Conservation (phyloP, 805 yeast species). For the Kregervanrija fluxuum region DNA sequence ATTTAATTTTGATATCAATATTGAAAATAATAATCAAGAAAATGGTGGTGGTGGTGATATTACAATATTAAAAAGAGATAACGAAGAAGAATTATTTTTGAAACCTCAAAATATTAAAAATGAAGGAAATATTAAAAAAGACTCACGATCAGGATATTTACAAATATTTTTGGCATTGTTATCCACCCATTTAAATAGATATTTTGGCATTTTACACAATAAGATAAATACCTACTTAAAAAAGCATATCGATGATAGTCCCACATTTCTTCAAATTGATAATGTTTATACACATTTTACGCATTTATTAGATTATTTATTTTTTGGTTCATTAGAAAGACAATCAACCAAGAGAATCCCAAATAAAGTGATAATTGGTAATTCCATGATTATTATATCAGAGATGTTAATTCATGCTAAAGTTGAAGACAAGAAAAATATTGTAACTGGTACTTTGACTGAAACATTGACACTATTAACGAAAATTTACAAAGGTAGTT, state of each 20-base stretch:
- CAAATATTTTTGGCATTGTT: too few relatives aligned
- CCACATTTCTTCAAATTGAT: conserved; percentile 1
- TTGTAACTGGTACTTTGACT: conserved; percentile 47
- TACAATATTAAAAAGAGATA: conserved; percentile 1
- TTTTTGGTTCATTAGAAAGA: conserved; percentile 19
- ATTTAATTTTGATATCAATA: conserved; percentile 11
- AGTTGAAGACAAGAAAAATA: conserved; percentile 54
- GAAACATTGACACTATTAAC: conserved; percentile 56
- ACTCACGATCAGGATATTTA: too few relatives aligned
- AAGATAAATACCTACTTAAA: not conserved
- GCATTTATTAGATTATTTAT: not conserved
- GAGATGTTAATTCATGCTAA: conserved; percentile 52
- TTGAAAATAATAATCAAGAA: not conserved
- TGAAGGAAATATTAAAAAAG: not conserved
- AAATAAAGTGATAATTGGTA: conserved; percentile 52
- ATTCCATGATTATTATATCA: conserved; percentile 55
- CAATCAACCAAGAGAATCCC: conserved; percentile 57
- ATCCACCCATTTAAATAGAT: not conserved
- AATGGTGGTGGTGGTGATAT: conserved; percentile 1
- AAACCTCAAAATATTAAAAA: not conserved
- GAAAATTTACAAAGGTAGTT: conserved; percentile 47
- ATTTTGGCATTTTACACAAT: not conserved
- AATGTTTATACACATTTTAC: not conserved
- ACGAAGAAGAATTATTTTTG: not conserved
- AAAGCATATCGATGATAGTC: not conserved